These are phyloP conservation scores for Naganishia antarctica DNA, from an alignment of 768 basidiomycete genomes.

Conservation along the genomic window DNA sequence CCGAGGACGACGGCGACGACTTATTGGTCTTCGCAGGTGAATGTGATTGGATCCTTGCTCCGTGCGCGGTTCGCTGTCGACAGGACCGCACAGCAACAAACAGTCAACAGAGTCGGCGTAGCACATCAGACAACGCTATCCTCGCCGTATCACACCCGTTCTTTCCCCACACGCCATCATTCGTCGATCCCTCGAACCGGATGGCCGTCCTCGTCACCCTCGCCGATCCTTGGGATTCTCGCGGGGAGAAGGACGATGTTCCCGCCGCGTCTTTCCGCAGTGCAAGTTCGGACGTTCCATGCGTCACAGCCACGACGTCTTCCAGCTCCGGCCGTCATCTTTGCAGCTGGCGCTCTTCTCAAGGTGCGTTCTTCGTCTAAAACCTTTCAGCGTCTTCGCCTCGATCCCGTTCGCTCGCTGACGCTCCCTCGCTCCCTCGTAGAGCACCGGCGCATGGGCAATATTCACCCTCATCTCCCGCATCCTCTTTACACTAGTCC, in stretches of 20 bases:
- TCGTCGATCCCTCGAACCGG: too few species aligned
- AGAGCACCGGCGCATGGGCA: constrained; percentile 40
- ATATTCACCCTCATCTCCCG: constrained; percentile 41
- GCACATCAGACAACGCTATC: too few species aligned
- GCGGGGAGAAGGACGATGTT: neutral
- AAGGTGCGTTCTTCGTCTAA: neutral
- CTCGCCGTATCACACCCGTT: too few species aligned
- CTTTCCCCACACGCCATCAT: too few species aligned
- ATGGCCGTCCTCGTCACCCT: neutral
- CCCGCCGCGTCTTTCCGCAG: neutral
- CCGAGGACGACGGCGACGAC: too few species aligned
- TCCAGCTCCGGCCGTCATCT: constrained; percentile 7
- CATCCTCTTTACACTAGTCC: constrained; percentile 43
- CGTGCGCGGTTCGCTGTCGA: too few species aligned
- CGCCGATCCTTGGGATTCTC: neutral
- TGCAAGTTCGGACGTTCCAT: constrained; percentile 2
- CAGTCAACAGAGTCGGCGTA: too few species aligned
- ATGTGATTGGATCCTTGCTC: neutral
- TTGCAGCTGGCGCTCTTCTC: constrained; percentile 13
- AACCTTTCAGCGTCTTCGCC: too few species aligned
- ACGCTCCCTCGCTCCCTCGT: neutral
- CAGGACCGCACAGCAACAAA: too few species aligned
- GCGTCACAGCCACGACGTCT: neutral
- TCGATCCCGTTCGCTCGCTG: neutral
- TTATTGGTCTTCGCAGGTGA: neutral